These are phyloP conservation scores for Erythrobasidium hasegawianum DNA, from an alignment of 1,284 basidiomycete species.

Conservation along the genomic window DNA sequence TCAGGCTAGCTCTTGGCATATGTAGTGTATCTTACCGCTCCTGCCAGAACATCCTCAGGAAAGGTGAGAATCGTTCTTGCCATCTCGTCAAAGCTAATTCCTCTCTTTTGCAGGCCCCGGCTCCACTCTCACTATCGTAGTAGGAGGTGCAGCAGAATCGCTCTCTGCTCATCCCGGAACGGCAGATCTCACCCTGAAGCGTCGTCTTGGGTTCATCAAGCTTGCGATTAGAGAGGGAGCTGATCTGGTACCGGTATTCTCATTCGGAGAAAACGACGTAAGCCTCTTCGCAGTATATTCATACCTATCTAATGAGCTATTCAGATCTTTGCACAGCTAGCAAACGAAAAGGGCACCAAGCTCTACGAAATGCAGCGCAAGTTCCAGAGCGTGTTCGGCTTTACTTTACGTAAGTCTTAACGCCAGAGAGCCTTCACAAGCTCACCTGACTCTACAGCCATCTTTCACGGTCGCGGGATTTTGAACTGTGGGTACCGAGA, in stretches of 20 bases:
- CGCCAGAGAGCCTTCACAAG: background rate
- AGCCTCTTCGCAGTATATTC: conserved; percentile 46
- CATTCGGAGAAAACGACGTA: conserved; percentile 97
- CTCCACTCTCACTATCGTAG: conserved; percentile 82
- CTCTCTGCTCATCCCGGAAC: conserved; percentile 90
- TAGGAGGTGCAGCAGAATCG: conserved; percentile 93
- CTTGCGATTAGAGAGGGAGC: conserved; percentile 93
- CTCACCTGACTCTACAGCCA: conserved; percentile 33
- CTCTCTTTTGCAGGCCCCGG: conserved; percentile 49
- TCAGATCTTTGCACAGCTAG: conserved; percentile 92
- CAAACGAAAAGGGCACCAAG: conserved; percentile 87
- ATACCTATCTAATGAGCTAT: background rate
- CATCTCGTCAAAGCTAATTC: background rate
- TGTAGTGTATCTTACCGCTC: conserved; percentile 86
- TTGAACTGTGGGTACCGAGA: conserved; percentile 68
- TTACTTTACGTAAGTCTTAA: conserved; percentile 70
- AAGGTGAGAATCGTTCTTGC: conserved; percentile 61
- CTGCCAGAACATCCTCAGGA: conserved; percentile 79
- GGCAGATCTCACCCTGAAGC: conserved; percentile 82
- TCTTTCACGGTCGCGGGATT: conserved; percentile 52
- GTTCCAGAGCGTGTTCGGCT: conserved; percentile 88
- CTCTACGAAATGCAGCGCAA: conserved; percentile 79
- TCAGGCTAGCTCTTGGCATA: conserved; percentile 61
- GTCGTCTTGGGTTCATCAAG: conserved; percentile 74
- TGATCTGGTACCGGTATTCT: conserved; percentile 89